Conservation (phyloP, 306 rosid genomes). For the Vigna mungo region DNA sequence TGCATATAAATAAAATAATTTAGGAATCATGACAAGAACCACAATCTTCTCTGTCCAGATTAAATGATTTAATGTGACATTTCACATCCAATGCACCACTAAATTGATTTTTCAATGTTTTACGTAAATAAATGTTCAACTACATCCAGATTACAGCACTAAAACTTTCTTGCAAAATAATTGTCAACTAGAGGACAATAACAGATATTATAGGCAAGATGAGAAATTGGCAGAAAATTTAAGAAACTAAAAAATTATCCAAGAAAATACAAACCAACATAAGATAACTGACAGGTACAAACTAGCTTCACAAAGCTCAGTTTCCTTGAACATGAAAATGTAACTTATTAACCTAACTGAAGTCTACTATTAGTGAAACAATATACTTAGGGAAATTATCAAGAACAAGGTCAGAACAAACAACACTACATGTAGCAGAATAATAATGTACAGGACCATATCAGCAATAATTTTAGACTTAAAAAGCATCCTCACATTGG, state of each 20-base stretch:
- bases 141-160: too few relatives aligned
- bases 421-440: slow-evolving; percentile 12
- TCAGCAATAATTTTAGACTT: slow-evolving; percentile 4
- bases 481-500: neutral
- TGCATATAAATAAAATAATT: neutral
- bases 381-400: neutral
- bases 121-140: too few relatives aligned
- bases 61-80: neutral
- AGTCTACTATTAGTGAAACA: neutral
- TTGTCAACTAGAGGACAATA: neutral
- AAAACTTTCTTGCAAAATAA: too few relatives aligned
- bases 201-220: neutral
- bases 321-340: neutral
- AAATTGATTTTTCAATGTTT: too few relatives aligned
- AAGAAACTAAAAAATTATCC: too few relatives aligned
- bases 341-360: neutral
- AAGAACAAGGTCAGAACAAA: neutral
- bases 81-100: neutral
- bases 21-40: neutral
- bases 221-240: neutral
- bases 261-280: too few relatives aligned
- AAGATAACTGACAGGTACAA: too few relatives aligned
- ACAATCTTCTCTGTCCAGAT: neutral
- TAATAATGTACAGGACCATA: slow-evolving; percentile 9
- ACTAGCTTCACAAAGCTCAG: neutral